Percentiles rank a stretch among this genome's conserved stretches.
These are phyloP conservation scores for Termitomyces sp. DNA, from an alignment of 768 basidiomycete species.

Conservation along the genomic window DNA sequence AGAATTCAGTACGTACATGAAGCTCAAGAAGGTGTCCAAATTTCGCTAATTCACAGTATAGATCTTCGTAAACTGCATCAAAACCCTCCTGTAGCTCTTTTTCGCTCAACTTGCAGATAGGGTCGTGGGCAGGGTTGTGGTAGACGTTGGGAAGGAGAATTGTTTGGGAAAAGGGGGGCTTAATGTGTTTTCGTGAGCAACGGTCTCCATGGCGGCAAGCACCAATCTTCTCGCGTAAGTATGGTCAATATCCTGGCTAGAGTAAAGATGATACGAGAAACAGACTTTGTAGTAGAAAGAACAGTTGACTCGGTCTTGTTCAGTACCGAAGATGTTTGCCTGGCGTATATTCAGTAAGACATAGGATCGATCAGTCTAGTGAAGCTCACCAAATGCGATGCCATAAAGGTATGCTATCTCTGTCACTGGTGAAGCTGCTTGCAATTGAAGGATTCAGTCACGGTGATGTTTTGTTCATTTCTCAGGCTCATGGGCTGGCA, in stretches of 20 bases:
- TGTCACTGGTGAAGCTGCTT: neutral
- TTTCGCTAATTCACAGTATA: slow-evolving; percentile 92
- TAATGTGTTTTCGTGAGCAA: slow-evolving; percentile 97
- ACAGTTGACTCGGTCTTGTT: slow-evolving; percentile 96
- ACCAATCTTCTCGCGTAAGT: slow-evolving; percentile 67
- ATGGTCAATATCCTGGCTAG: slow-evolving; percentile 7
- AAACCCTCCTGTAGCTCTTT: slow-evolving; percentile 90
- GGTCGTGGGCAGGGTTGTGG: slow-evolving; percentile 95
- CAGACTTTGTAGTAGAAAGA: slow-evolving; percentile 96
- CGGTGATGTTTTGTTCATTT: neutral
- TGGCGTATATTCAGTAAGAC: slow-evolving; percentile 23
- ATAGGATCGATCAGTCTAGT: neutral
- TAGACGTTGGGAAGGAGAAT: slow-evolving; percentile 96
- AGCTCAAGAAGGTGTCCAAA: slow-evolving; percentile 95
- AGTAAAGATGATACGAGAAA: slow-evolving; percentile 5
- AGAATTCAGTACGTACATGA: slow-evolving; percentile 56
- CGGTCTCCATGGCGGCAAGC: slow-evolving; percentile 98
- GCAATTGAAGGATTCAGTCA: too few relatives aligned
- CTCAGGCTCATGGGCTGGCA: neutral
- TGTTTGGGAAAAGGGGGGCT: slow-evolving; percentile 96
- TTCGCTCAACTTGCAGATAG: slow-evolving; percentile 82
- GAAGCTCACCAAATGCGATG: slow-evolving; percentile 72
- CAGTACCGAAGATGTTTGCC: slow-evolving; percentile 95
- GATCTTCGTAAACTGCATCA: slow-evolving; percentile 91
- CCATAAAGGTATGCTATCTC: slow-evolving; percentile 30